A percentile compares a stretch with the other conserved stretches of the same genome.
phyloP scores from a whole-genome alignment of 352 stramenopile genomes.

The Globisporangium rhizosaccharum region DNA sequence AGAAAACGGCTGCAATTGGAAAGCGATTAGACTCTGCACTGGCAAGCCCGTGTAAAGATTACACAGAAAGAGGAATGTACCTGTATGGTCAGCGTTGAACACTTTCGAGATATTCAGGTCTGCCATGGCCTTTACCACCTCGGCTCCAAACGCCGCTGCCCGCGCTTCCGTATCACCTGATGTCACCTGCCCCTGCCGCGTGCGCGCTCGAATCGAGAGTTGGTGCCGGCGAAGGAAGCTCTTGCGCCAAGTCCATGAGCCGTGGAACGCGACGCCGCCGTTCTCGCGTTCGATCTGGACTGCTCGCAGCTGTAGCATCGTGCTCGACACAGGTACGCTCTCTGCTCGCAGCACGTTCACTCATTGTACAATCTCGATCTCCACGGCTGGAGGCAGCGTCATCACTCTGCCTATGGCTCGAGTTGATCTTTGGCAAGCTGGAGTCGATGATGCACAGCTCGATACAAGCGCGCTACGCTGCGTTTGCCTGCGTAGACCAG shows the following conservation, averaged over 20 bases:
- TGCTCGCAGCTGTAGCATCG: not conserved
- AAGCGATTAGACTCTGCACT: not conserved
- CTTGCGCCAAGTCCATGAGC: not conserved
- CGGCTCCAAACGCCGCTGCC: not conserved
- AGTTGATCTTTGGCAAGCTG: no score
- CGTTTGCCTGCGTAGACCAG: no score
- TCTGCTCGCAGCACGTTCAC: not conserved
- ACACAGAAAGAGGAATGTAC: not conserved
- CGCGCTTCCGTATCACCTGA: not conserved
- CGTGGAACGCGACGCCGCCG: not conserved
- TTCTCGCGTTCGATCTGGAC: not conserved
- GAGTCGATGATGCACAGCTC: no score
- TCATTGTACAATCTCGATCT: not conserved
- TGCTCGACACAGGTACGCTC: not conserved
- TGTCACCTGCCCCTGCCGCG: not conserved
- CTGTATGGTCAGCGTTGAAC: not conserved
- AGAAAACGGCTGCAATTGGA: not conserved
- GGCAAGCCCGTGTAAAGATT: not conserved
- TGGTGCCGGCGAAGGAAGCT: not conserved
- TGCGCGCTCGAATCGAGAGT: not conserved
- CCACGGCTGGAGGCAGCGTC: not conserved
- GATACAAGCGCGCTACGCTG: no score
- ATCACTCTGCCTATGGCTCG: no score
- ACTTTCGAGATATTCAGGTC: not conserved
- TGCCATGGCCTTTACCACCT: not conserved